Conservation (phyloP, 2,329 filamentous ascomycete species). For the Fusarium musae region DNA sequence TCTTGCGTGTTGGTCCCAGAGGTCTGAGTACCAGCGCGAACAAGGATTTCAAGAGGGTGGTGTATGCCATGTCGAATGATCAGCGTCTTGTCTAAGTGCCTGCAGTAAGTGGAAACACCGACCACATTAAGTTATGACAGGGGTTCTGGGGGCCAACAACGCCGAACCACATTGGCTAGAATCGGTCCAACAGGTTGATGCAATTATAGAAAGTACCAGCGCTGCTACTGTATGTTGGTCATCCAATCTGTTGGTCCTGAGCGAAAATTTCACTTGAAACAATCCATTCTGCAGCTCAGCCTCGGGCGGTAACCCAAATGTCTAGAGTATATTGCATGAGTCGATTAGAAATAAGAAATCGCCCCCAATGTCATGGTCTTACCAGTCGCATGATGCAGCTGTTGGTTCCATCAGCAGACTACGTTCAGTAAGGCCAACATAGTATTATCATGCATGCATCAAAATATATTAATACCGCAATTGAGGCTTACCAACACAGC, state of each 20-base stretch:
- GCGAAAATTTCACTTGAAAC: background rate
- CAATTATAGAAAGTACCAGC: background rate
- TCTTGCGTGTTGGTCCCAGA: background rate
- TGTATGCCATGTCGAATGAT: background rate
- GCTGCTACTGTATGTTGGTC: background rate
- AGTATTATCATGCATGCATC: background rate
- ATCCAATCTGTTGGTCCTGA: background rate
- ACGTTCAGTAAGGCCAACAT: fast-evolving
- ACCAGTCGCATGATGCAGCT: fast-evolving
- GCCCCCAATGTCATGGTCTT: background rate
- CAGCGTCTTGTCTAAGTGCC: background rate
- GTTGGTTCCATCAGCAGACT: fast-evolving
- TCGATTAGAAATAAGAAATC: background rate
- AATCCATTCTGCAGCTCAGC: background rate
- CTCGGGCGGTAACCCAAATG: background rate
- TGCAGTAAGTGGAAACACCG: background rate
- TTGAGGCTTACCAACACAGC: fast-evolving
- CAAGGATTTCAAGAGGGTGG: no score
- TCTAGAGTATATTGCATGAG: background rate
- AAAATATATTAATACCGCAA: background rate
- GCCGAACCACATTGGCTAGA: background rate
- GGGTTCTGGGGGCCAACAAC: background rate
- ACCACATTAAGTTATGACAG: background rate
- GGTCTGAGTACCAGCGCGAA: background rate
- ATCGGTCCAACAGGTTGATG: background rate